Conservation (phyloP, 1,284 basidiomycete genomes). For the Ceratobasidium sp. region DNA sequence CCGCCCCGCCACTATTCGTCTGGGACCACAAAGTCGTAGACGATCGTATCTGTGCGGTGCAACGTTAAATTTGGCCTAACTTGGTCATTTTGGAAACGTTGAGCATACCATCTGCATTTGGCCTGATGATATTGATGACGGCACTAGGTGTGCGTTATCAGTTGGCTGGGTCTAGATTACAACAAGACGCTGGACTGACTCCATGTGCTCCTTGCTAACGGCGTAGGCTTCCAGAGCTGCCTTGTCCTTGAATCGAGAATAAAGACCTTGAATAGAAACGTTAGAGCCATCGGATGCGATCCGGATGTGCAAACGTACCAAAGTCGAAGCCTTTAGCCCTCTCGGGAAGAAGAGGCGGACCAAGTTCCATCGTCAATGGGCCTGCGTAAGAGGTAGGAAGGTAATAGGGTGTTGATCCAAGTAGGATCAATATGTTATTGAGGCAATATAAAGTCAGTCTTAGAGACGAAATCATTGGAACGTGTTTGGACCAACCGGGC, state of each 20-base stretch:
- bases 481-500: conserved; percentile 28
- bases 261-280: conserved; percentile 17
- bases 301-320: conserved; percentile 13
- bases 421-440: too few relatives aligned
- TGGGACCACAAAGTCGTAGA: conserved; percentile 28
- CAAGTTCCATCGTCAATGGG: conserved; percentile 32
- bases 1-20: too few relatives aligned
- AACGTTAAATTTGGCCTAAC: background rate
- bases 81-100: background rate
- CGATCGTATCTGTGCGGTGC: conserved; percentile 19
- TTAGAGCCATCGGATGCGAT: too few relatives aligned
- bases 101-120: conserved; percentile 3
- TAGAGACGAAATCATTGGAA: too few relatives aligned
- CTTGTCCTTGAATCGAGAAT: conserved; percentile 31
- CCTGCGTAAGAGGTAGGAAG: background rate
- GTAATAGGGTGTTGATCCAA: background rate
- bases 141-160: background rate
- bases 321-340: conserved; percentile 30
- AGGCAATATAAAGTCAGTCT: background rate
- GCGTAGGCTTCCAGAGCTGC: conserved; percentile 7
- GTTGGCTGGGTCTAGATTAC: background rate
- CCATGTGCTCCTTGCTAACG: conserved; percentile 21
- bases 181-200: background rate
- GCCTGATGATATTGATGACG: conserved; percentile 19
- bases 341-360: conserved; percentile 18